Evolutionary conservation across 768 basidiomycete species (phyloP), one percentile per base, ranked within the genome.

Genomic region (Serendipita indica): DNA sequence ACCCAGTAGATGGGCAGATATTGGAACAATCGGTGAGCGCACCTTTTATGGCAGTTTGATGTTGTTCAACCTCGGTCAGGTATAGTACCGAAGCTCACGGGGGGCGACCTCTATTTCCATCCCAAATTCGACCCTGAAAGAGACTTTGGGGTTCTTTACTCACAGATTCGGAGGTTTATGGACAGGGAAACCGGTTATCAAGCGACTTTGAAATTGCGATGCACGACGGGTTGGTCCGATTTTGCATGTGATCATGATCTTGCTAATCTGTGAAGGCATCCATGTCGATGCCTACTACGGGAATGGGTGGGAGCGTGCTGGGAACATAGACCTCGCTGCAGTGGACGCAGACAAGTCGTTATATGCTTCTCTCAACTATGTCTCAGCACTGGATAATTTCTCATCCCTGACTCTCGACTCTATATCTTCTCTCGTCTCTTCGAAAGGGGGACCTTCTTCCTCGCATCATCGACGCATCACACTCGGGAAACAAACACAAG

Each of bases 61-160:
- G 20, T 59, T 30, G 39, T 65, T 46, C 62, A 56, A 46, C 33
- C 14, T n/a, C 34, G 7, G 27, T 12, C 61, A 83, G 86, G 85
- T 39, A 70, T 75, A 2, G 75, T 92, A 3, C 67, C 85, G 0
- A 81, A 81, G 0, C 67, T 81, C 10, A 90, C 89, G 4, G 96
- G 96, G 13, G 96, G 96, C 18, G 89, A 92, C 60, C 65, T 94
- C 1, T 93, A 86, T 71, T 94, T 84, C 73, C 86, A 93, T 65
- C 96, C 94, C 6, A 79, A 88, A n/a, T 99, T 90, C 68, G 77
- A 84, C 57, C 76, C 79, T 2, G 68, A 70, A 4, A 77, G 85
- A 52, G 91, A 96, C 67, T 75, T 75, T 5, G 65, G 72, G 5
- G 72, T 80, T 3, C 65, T 99, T 12, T 71, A 76, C n/a, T 84